Percentiles rank a stretch among this genome's conserved stretches.
Conservation (phyloP, 495 filamentous ascomycete genomes). For the Penicillium simplicissimum region DNA sequence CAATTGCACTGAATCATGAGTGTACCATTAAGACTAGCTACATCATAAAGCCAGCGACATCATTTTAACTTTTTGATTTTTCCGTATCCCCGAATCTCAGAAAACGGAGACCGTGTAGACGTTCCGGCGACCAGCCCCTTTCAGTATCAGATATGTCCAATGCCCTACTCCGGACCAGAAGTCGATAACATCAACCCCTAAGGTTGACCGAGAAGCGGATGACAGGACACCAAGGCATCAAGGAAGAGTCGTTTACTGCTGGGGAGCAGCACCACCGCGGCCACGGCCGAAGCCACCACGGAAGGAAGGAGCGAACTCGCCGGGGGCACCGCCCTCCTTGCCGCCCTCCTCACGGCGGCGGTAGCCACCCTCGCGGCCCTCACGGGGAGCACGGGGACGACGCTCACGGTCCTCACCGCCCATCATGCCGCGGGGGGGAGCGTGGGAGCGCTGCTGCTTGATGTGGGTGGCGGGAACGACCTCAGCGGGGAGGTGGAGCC, state of each 20-base stretch:
- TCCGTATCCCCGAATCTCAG: slow-evolving; percentile 28
- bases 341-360: slow-evolving; percentile 82
- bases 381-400: slow-evolving; percentile 79
- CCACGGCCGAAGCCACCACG: slow-evolving; percentile 94
- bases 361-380: slow-evolving; percentile 94
- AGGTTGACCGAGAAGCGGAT: slow-evolving; percentile 41
- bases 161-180: slow-evolving; percentile 36
- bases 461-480: slow-evolving; percentile 99
- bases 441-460: slow-evolving; percentile 99
- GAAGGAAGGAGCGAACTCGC: slow-evolving; percentile 94
- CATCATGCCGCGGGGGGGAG: slow-evolving; percentile 97
- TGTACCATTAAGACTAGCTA: slow-evolving; percentile 40
- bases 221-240: slow-evolving; percentile 33
- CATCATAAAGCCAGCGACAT: slow-evolving; percentile 31
- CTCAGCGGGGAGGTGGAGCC: slow-evolving; percentile 99
- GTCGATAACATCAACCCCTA: slow-evolving; percentile 35
- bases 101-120: slow-evolving; percentile 24
- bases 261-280: slow-evolving; percentile 68
- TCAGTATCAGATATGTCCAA: slow-evolving; percentile 20
- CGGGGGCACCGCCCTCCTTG: slow-evolving; percentile 94
- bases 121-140: slow-evolving; percentile 31
- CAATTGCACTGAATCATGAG: slow-evolving; percentile 29
- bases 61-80: slow-evolving; percentile 33
- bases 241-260: slow-evolving; percentile 44
- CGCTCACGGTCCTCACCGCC: slow-evolving; percentile 87